phyloP scores from a whole-genome alignment of 768 basidiomycete genomes.

The Boletus vinaceobasis region DNA sequence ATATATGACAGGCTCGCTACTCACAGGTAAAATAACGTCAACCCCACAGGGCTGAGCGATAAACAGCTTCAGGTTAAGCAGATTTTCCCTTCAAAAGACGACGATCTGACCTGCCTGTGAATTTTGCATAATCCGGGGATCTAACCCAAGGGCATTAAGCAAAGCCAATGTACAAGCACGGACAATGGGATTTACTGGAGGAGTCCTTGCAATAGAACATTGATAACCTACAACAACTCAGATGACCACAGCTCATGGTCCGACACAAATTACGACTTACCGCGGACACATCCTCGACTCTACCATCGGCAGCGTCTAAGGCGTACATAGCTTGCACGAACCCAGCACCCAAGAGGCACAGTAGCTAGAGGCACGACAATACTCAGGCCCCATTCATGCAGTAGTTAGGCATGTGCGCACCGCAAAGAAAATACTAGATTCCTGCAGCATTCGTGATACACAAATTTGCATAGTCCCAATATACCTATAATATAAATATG shows the following conservation, averaged over 20 bases:
- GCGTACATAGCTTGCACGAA: conserved; percentile 88
- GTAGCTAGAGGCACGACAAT: conserved; percentile 44
- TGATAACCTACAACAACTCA: conserved; percentile 47
- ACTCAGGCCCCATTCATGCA: background rate
- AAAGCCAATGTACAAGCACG: background rate
- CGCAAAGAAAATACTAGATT: conserved; percentile 90
- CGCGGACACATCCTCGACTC: conserved; percentile 46
- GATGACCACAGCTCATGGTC: background rate
- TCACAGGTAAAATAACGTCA: conserved; percentile 78
- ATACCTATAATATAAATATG: conserved; percentile 44
- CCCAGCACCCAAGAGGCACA: conserved; percentile 79
- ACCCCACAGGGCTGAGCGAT: conserved; percentile 46
- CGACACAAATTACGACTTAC: conserved; percentile 35
- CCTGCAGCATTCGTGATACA: conserved; percentile 87
- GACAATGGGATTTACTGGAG: conserved; percentile 52
- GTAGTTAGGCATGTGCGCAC: conserved; percentile 38
- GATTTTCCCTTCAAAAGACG: background rate
- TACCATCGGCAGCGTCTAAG: conserved; percentile 86
- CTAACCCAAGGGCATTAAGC: conserved; percentile 31
- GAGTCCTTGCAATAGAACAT: conserved; percentile 74
- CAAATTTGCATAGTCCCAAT: conserved; percentile 95
- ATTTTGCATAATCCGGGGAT: conserved; percentile 65
- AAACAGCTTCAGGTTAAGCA: background rate
- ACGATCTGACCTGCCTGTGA: conserved; percentile 40
- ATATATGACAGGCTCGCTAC: conserved; percentile 19